Conservation (phyloP, 2,329 filamentous ascomycete genomes). For the Thelonectria olida region DNA sequence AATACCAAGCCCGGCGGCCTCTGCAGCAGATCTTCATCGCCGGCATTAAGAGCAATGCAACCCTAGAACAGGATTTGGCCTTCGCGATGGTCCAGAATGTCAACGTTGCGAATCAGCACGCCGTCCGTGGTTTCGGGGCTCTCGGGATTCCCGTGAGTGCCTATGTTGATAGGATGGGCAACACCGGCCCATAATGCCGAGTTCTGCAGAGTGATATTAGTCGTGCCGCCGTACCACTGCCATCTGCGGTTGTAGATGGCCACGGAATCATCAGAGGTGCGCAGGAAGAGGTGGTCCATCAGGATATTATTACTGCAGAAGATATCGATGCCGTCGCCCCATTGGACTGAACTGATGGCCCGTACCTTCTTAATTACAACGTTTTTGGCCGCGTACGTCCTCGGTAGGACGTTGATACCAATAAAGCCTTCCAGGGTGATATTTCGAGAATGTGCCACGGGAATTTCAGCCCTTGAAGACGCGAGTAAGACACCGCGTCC, state of each 20-base stretch:
- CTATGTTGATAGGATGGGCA: conserved; percentile 6
- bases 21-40: no score
- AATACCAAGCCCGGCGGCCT: neutral
- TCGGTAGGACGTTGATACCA: neutral
- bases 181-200: conserved; percentile 2
- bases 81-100: conserved; percentile 13
- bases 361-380: neutral
- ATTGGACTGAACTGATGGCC: neutral
- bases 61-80: conserved; percentile 5
- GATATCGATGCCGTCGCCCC: conserved; percentile 11
- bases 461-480: no score
- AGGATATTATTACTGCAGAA: conserved; percentile 6
- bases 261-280: conserved; percentile 10
- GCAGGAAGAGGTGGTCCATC: neutral
- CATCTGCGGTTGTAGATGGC: conserved; percentile 7
- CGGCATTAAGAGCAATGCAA: conserved; percentile 1
- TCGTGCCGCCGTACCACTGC: conserved; percentile 1
- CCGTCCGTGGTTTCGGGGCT: neutral
- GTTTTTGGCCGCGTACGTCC: no score
- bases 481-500: conserved; percentile 3
- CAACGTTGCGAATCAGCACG: neutral
- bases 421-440: neutral
- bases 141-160: conserved; percentile 4
- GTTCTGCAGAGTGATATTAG: conserved; percentile 8
- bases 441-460: neutral